Base-by-base conservation (phyloP, 345 rosid species). In the Syzygium oleosum region DNA sequence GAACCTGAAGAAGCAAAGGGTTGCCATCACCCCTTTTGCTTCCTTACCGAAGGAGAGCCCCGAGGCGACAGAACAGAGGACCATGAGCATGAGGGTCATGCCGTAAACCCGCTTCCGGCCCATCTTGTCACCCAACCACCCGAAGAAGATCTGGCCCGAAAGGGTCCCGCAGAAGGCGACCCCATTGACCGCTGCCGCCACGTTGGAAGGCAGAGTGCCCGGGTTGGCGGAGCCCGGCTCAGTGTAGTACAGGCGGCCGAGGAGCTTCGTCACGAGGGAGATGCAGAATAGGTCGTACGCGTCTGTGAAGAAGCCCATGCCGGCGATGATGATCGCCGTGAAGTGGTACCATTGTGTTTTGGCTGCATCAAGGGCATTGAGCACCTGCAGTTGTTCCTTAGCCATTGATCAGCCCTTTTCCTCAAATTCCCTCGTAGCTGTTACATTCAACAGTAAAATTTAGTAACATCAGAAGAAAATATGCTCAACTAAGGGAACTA, bases 21-120 rank as follows among this genome's bases (percentile, higher is more conserved):
- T 94, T 2, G 51, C 87, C 77, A 96, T 89, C 58, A 96, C 98
- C 34, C 97, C 94, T 1, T 88, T 77, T 9, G 88, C 87, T 19
- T 93, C 92, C 19, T 91, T 90, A 68, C 98, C 93, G 3, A 94
- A 88, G 31, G 98, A 96, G 89, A 96, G 93, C 1, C 97, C 98
- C 15, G 94, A 92, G 1, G 92, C 97, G 15, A 93, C 1, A 29
- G 98, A 96, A 91, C 96, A 90, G 3, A 93, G 27, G 2, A 95
- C 86, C 97, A 96, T 96, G 51, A 96, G 51, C 85, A 88, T 86
- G 85, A 96, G 88, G 29, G 95, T 89, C 12, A 91, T 87, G 6
- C 98, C 98, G 87, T 96, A 95, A 43, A 96, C 94, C 84, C 87
- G 85, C 12, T 94, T 93, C 68, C 98, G 90, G 9, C 98, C 98